Percentiles rank a stretch among this genome's conserved stretches.
Evolutionary conservation across 1,139 yeast genomes (phyloP).

Genomic region (Hyphopichia fennica): DNA sequence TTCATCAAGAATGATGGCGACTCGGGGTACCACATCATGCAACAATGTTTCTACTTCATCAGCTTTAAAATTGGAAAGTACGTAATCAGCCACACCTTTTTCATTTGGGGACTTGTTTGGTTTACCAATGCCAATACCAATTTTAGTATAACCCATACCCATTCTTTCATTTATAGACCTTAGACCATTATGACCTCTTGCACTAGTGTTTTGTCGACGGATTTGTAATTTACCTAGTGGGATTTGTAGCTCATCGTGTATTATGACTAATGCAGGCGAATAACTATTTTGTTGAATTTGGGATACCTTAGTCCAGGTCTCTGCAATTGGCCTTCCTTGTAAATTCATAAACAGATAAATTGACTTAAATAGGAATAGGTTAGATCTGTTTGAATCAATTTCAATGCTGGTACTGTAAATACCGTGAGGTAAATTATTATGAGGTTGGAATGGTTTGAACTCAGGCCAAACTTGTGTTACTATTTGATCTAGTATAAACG

Average conservation of each 20-base stretch:
- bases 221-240: slow-evolving; percentile 64
- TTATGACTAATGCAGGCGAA: slow-evolving; percentile 48
- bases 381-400: slow-evolving; percentile 17
- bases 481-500: slow-evolving; percentile 44
- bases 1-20: slow-evolving; percentile 34
- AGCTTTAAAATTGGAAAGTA: slow-evolving; percentile 47
- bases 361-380: slow-evolving; percentile 41
- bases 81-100: slow-evolving; percentile 57
- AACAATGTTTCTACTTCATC: slow-evolving; percentile 35
- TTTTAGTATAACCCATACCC: slow-evolving; percentile 49
- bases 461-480: slow-evolving; percentile 23
- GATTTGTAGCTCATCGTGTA: slow-evolving; percentile 76
- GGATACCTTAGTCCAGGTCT: slow-evolving; percentile 44
- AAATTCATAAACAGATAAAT: slow-evolving; percentile 62
- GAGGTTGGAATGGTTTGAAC: slow-evolving; percentile 18
- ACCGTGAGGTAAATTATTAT: slow-evolving; percentile 18
- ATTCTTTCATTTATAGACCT: slow-evolving; percentile 48
- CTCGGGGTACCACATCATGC: slow-evolving; percentile 37
- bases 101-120: slow-evolving; percentile 44
- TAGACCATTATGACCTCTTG: slow-evolving; percentile 82
- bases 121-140: slow-evolving; percentile 75
- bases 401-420: slow-evolving; percentile 14
- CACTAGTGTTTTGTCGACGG: slow-evolving; percentile 54
- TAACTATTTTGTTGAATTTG: slow-evolving; percentile 16
- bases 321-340: slow-evolving; percentile 55